Evolutionary conservation across 768 basidiomycete species (phyloP).

Genomic region (Phylloporus scabripes): DNA sequence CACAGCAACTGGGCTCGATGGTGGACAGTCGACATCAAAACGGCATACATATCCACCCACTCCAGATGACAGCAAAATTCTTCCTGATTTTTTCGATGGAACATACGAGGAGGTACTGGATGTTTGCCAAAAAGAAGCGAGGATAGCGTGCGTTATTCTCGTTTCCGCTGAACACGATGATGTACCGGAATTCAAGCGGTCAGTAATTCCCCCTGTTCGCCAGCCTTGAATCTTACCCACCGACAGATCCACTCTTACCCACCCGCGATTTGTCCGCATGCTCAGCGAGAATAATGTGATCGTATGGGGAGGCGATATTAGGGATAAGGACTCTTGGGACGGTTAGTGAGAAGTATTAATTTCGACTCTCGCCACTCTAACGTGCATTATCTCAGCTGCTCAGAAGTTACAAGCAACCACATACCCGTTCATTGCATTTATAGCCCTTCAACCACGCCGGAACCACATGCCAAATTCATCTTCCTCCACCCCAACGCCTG

Average conservation of each 20-base stretch:
- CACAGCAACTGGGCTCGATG: conserved; percentile 36
- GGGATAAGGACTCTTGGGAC: conserved; percentile 77
- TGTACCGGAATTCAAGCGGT: conserved; percentile 82
- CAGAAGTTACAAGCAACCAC: conserved; percentile 84
- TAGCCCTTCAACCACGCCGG: conserved; percentile 77
- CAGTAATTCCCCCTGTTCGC: conserved; percentile 10
- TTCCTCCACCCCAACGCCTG: conserved; percentile 36
- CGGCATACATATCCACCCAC: conserved; percentile 23
- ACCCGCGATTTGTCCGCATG: conserved; percentile 60
- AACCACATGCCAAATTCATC: conserved; percentile 31
- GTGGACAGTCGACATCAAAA: conserved; percentile 40
- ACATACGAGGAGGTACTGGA: conserved; percentile 78
- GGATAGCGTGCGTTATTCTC: conserved; percentile 75
- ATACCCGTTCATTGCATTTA: conserved; percentile 89
- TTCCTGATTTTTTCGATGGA: conserved; percentile 79
- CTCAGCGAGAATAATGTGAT: conserved; percentile 71
- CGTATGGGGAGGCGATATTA: conserved; percentile 91
- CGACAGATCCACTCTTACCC: conserved; percentile 65
- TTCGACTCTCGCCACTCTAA: not conserved
- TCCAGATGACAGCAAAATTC: conserved; percentile 39
- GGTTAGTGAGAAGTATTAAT: no score
- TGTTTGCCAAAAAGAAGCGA: conserved; percentile 61
- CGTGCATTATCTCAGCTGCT: conserved; percentile 34
- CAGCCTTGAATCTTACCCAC: not conserved
- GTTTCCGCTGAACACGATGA: conserved; percentile 91